A percentile compares a stretch with the other conserved stretches of the same genome.
phyloP scores from a whole-genome alignment of 805 yeast species.

The Cyberlindnera suaveolens region DNA sequence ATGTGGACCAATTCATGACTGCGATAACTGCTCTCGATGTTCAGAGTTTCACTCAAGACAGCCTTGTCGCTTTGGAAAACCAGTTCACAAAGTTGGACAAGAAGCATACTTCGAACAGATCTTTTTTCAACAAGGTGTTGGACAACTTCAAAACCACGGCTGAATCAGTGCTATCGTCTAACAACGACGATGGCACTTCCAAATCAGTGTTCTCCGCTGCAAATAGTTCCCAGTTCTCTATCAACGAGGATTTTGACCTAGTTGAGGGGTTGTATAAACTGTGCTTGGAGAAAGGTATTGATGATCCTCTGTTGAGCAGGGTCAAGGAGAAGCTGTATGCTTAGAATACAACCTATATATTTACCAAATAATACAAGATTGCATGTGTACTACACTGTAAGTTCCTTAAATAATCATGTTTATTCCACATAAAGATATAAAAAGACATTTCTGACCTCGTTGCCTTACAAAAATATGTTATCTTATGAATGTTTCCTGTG shows the following conservation, averaged over 20 bases:
- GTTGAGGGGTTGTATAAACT: slow-evolving; percentile 17
- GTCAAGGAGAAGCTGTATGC: slow-evolving; percentile 13
- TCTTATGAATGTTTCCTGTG: too few species aligned
- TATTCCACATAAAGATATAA: too few species aligned
- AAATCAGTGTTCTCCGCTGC: slow-evolving; percentile 9
- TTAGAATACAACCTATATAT: too few species aligned
- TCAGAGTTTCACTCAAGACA: slow-evolving; percentile 6
- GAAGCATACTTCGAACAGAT: slow-evolving; percentile 6
- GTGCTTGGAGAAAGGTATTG: slow-evolving; percentile 16
- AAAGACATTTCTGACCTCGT: too few species aligned
- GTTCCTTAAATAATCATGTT: too few species aligned
- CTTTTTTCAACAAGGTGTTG: slow-evolving; percentile 11
- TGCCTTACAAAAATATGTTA: too few species aligned
- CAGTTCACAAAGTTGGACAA: background rate
- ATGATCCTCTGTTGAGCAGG: slow-evolving; percentile 16
- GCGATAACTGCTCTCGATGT: slow-evolving; percentile 21
- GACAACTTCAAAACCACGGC: slow-evolving; percentile 11
- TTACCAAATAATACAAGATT: too few species aligned
- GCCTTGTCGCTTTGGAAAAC: slow-evolving; percentile 4
- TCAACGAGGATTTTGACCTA: slow-evolving; percentile 15
- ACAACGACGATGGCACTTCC: slow-evolving; percentile 1
- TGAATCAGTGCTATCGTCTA: slow-evolving; percentile 8
- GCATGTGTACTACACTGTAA: too few species aligned
- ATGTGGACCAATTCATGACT: slow-evolving; percentile 30
- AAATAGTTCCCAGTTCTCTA: slow-evolving; percentile 13